Conservation (phyloP, 306 rosid species). For the barrel medic (Medicago truncatula) region DNA sequence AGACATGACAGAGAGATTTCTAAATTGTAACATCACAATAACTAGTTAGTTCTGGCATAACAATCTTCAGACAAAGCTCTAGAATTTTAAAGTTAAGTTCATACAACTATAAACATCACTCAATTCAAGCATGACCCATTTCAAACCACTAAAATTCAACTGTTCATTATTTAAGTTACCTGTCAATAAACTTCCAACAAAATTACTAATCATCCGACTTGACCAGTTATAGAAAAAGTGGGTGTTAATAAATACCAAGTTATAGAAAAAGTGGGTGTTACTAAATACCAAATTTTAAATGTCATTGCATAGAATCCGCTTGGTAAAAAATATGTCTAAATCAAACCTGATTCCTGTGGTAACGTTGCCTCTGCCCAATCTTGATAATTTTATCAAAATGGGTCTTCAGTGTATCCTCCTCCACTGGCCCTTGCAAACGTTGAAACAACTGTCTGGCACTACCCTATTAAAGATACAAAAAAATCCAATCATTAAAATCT, state of each 20-base stretch:
- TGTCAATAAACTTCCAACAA: neutral
- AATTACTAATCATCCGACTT: conserved; percentile 26
- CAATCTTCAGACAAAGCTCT: neutral
- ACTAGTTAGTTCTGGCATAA: conserved; percentile 22
- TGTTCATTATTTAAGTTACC: neutral
- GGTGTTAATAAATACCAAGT: conserved; percentile 9
- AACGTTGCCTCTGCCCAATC: conserved; percentile 88
- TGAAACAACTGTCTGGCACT: conserved; percentile 99
- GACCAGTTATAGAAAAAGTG: conserved; percentile 4
- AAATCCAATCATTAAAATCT: conserved; percentile 35
- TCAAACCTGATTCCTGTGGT: conserved; percentile 82
- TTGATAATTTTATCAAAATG: conserved; percentile 93
- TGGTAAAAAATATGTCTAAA: conserved; percentile 31
- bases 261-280: neutral
- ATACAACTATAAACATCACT: conserved; percentile 21
- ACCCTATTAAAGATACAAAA: conserved; percentile 67
- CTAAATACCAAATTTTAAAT: conserved; percentile 18
- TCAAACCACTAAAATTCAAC: conserved; percentile 1
- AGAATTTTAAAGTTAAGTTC: conserved; percentile 8
- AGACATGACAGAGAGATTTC: conserved; percentile 1
- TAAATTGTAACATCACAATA: neutral
- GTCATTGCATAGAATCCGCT: conserved; percentile 28
- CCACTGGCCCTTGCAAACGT: conserved; percentile 96
- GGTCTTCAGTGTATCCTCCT: conserved; percentile 88
- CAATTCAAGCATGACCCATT: conserved; percentile 19